A percentile compares a stretch with the other conserved stretches of the same genome.
Evolutionary conservation across 2,329 filamentous ascomycete species (phyloP).

Genomic region (Cladosporium sp.): DNA sequence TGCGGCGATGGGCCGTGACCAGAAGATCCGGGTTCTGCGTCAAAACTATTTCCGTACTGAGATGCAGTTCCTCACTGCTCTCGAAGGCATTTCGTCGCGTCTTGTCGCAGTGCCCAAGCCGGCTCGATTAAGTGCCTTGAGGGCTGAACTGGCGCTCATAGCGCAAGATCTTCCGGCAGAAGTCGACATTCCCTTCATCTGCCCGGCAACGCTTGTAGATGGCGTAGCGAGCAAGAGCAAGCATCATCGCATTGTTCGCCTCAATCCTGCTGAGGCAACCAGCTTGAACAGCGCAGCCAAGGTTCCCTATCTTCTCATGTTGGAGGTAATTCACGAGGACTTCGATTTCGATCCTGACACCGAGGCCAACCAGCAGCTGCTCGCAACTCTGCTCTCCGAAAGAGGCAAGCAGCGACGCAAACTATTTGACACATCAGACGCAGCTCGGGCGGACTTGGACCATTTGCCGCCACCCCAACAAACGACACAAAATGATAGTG

Average conservation of each 20-base stretch:
- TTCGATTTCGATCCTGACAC: constrained; percentile 76
- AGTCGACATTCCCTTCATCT: constrained; percentile 76
- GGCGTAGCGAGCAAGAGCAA: constrained; percentile 68
- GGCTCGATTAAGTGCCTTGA: constrained; percentile 70
- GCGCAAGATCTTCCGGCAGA: constrained; percentile 76
- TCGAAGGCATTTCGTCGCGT: constrained; percentile 81
- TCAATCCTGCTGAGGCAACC: constrained; percentile 78
- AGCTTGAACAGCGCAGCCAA: constrained; percentile 83
- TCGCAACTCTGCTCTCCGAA: constrained; percentile 59
- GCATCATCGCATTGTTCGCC: constrained; percentile 74
- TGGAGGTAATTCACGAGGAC: constrained; percentile 74
- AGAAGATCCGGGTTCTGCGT: constrained; percentile 66
- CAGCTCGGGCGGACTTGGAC: constrained; percentile 43
- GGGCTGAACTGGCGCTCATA: constrained; percentile 74
- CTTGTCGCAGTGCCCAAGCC: constrained; percentile 75
- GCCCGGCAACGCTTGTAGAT: constrained; percentile 65
- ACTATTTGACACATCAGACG: constrained; percentile 53
- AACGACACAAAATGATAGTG: constrained; percentile 56
- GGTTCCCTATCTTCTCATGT: constrained; percentile 78
- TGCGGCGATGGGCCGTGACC: constrained; percentile 55
- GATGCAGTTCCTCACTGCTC: constrained; percentile 71
- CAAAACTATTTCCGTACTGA: constrained; percentile 80
- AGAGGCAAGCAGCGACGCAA: constrained; percentile 51
- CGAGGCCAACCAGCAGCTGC: constrained; percentile 62
- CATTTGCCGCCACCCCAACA: constrained; percentile 34